phyloP scores from a whole-genome alignment of 176 grass and related monocot genomes.

The Bromus sterilis region DNA sequence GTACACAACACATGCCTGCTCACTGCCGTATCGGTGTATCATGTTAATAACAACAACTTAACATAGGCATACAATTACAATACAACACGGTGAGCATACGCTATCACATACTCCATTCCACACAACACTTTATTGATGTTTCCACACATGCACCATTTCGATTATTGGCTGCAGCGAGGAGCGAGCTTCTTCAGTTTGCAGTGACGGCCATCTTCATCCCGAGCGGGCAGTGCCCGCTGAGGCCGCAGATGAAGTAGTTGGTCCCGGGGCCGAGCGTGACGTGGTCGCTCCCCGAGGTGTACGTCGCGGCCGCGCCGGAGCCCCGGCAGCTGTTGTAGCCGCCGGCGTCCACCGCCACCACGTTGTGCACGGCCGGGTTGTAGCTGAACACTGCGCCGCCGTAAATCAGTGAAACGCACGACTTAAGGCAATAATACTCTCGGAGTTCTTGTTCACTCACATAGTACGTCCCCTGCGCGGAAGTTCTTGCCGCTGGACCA shows the following conservation, averaged over 20 bases:
- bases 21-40: background rate
- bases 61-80: background rate
- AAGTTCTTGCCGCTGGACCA: conserved; percentile 61
- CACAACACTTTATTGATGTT: background rate
- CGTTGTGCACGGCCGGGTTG: conserved; percentile 48
- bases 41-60: background rate
- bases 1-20: background rate
- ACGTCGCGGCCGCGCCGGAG: conserved; percentile 11
- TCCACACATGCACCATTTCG: no score
- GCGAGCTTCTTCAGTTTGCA: conserved; percentile 37
- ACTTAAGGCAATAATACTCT: background rate
- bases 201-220: conserved; percentile 75
- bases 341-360: conserved; percentile 52
- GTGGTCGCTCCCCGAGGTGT: conserved; percentile 51
- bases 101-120: background rate
- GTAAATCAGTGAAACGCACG: background rate
- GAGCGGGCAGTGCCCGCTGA: conserved; percentile 46
- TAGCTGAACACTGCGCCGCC: conserved; percentile 62
- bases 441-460: conserved; percentile 8
- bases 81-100: background rate
- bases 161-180: no score
- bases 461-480: conserved; percentile 51
- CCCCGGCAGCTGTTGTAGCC: conserved; percentile 49
- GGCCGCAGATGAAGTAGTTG: conserved; percentile 81
- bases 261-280: conserved; percentile 40